phyloP scores from a whole-genome alignment of 257 asterid species.

The Mitragyna speciosa region DNA sequence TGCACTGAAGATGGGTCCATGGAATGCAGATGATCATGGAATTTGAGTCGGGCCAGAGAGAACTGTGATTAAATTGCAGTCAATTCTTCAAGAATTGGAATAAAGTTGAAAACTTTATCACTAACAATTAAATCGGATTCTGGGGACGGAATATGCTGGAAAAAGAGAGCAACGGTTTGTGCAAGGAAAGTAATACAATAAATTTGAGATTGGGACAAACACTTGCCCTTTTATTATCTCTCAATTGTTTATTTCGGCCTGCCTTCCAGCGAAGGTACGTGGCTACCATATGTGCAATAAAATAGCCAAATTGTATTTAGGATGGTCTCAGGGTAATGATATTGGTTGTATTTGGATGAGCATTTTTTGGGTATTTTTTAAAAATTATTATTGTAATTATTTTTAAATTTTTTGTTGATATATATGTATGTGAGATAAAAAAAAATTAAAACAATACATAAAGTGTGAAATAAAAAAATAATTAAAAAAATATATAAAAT shows the following conservation, averaged over 20 bases:
- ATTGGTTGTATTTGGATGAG: too few relatives aligned
- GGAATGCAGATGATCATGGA: slow-evolving; percentile 55
- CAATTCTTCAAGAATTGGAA: slow-evolving; percentile 7
- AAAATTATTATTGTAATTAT: too few relatives aligned
- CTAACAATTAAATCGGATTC: not conserved
- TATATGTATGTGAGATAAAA: too few relatives aligned
- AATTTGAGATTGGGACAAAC: not conserved
- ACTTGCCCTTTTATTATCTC: not conserved
- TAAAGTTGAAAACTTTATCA: slow-evolving; percentile 17
- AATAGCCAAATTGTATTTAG: too few relatives aligned
- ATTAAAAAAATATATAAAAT: too few relatives aligned
- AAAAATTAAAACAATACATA: too few relatives aligned
- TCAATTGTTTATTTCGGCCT: not conserved
- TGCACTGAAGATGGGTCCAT: slow-evolving; percentile 56
- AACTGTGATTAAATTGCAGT: slow-evolving; percentile 8
- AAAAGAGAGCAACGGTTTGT: not conserved
- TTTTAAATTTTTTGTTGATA: too few relatives aligned
- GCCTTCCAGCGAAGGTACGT: not conserved
- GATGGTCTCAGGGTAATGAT: too few relatives aligned
- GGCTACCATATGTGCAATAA: not conserved
- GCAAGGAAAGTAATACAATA: not conserved
- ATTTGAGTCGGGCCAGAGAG: slow-evolving; percentile 20
- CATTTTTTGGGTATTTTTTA: too few relatives aligned
- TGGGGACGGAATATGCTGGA: not conserved
- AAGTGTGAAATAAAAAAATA: too few relatives aligned